phyloP scores from a whole-genome alignment of 352 stramenopile species.

The Phytophthora sansomeana region DNA sequence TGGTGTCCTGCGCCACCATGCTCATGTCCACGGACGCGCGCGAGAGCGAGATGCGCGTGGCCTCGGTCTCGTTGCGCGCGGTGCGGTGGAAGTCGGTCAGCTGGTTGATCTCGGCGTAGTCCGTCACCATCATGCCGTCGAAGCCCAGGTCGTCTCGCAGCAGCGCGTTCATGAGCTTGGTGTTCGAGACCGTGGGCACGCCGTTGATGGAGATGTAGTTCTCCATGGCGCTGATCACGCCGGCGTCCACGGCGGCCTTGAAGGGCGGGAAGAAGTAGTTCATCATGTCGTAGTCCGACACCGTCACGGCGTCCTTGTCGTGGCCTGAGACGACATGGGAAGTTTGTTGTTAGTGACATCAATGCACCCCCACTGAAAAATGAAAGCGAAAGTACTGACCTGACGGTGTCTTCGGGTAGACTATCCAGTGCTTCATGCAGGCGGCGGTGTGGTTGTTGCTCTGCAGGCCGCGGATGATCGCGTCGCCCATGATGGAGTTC shows the following conservation, averaged over 20 bases:
- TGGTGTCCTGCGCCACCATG: conserved; percentile 70
- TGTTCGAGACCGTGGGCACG: conserved; percentile 83
- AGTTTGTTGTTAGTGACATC: no score
- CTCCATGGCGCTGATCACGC: conserved; percentile 88
- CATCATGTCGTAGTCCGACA: conserved; percentile 67
- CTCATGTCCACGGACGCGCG: conserved; percentile 89
- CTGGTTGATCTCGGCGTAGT: conserved; percentile 93
- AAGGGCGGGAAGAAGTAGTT: conserved; percentile 84
- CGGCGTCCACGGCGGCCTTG: conserved; percentile 65
- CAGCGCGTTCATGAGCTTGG: conserved; percentile 70
- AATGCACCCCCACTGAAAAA: no score
- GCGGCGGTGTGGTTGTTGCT: conserved; percentile 59
- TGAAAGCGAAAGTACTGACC: no score
- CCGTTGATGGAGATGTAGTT: conserved; percentile 91
- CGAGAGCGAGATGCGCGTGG: conserved; percentile 62
- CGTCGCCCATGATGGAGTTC: conserved; percentile 62
- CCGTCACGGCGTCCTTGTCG: conserved; percentile 71
- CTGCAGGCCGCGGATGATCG: conserved; percentile 72
- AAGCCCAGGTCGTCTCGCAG: conserved; percentile 83
- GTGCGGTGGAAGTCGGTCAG: conserved; percentile 60
- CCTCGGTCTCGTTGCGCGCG: conserved; percentile 45
- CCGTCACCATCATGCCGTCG: conserved; percentile 88
- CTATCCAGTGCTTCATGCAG: conserved; percentile 87
- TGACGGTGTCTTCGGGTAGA: conserved; percentile 76
- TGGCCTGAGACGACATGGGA: conserved; percentile 66